Percentiles rank a stretch among this genome's conserved stretches.
Conservation (phyloP, 2,329 filamentous ascomycete genomes). For the Fusarium verticillioides region DNA sequence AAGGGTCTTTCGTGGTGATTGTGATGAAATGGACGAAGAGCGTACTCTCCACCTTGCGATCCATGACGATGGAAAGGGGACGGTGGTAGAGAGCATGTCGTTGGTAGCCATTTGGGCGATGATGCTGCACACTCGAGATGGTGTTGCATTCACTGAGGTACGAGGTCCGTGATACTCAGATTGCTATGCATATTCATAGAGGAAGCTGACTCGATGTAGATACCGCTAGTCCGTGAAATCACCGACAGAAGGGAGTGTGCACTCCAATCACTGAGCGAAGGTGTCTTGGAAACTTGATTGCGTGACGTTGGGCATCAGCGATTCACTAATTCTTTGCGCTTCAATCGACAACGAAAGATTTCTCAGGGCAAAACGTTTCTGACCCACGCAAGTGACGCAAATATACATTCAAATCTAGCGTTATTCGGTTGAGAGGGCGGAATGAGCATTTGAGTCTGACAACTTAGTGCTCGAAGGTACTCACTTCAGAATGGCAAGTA, state of each 20-base stretch:
- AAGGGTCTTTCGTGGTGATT: accelerated
- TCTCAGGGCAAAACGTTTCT: accelerated
- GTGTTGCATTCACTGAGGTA: accelerated
- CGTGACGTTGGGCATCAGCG: not conserved
- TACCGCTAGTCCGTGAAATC: accelerated
- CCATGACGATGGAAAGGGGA: too few species aligned
- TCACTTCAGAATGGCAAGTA: not conserved
- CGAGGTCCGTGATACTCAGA: not conserved
- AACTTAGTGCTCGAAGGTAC: too few species aligned
- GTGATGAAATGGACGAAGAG: not conserved
- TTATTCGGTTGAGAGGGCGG: accelerated
- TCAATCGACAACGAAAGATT: accelerated
- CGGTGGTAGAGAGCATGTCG: accelerated
- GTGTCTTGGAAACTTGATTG: accelerated
- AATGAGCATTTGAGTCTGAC: not conserved
- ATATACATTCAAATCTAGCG: accelerated
- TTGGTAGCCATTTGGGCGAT: too few species aligned
- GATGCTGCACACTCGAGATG: too few species aligned
- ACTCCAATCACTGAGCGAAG: not conserved
- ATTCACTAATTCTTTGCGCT: not conserved
- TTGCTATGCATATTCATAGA: accelerated
- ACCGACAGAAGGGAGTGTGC: too few species aligned
- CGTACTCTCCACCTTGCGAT: too few species aligned
- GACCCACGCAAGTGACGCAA: accelerated
- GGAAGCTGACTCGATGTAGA: accelerated